Conservation (phyloP, 352 stramenopile species). For the Globisporangium ultimum region DNA sequence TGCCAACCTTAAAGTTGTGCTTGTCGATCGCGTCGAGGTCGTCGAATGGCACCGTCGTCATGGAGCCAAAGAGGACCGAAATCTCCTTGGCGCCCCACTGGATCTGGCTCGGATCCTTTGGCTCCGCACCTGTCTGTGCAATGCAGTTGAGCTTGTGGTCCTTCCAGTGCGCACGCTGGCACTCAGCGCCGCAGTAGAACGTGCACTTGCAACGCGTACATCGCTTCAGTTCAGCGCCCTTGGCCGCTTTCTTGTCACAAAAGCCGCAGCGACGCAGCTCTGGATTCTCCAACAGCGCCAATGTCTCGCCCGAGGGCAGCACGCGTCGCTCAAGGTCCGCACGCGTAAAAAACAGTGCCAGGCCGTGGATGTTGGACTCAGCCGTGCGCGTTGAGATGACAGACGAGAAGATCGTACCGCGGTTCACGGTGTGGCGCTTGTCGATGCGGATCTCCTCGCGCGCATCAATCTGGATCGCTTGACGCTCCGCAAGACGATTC, state of each 20-base stretch:
- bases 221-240: slow-evolving; percentile 60
- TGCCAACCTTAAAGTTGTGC: slow-evolving; percentile 43
- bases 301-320: slow-evolving; percentile 52
- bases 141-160: slow-evolving; percentile 83
- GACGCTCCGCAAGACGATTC: slow-evolving; percentile 61
- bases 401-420: slow-evolving; percentile 68
- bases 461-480: slow-evolving; percentile 78
- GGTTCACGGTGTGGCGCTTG: slow-evolving; percentile 48
- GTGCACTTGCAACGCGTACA: slow-evolving; percentile 84
- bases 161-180: slow-evolving; percentile 78
- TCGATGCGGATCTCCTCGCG: slow-evolving; percentile 63
- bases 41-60: slow-evolving; percentile 77
- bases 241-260: slow-evolving; percentile 72
- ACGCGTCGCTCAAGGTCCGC: slow-evolving; percentile 74
- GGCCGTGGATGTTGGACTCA: slow-evolving; percentile 60
- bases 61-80: slow-evolving; percentile 66
- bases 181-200: slow-evolving; percentile 78
- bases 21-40: slow-evolving; percentile 73
- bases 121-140: slow-evolving; percentile 23
- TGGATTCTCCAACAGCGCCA: slow-evolving; percentile 73
- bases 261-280: slow-evolving; percentile 65
- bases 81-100: slow-evolving; percentile 81
- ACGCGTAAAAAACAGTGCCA: slow-evolving; percentile 80
- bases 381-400: slow-evolving; percentile 60
- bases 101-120: slow-evolving; percentile 41